Percentiles rank a stretch among this genome's conserved stretches.
Evolutionary conservation across 1,284 basidiomycete species (phyloP).

Genomic region (Marasmius fiardii): DNA sequence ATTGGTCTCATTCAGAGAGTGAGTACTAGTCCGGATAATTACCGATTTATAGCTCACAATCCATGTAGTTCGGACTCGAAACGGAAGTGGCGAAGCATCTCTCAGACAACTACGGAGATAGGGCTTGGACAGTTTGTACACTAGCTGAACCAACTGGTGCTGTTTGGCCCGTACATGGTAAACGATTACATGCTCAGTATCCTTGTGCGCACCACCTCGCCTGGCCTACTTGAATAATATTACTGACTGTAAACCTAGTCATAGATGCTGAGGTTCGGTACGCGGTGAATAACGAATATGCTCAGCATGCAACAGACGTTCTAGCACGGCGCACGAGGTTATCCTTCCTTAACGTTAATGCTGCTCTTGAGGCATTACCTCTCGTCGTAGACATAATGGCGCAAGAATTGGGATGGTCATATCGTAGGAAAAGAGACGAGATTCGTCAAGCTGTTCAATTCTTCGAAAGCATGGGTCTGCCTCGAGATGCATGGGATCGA

Average conservation of each 20-base stretch:
- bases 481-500: slow-evolving; percentile 23
- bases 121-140: slow-evolving; percentile 91
- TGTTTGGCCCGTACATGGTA: slow-evolving; percentile 85
- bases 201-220: slow-evolving; percentile 57
- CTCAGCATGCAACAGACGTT: slow-evolving; percentile 87
- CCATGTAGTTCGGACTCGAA: slow-evolving; percentile 74
- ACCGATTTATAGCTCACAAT: slow-evolving; percentile 6
- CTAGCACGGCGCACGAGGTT: slow-evolving; percentile 89
- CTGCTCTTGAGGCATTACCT: slow-evolving; percentile 83
- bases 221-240: neutral
- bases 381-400: slow-evolving; percentile 91
- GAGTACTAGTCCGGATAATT: slow-evolving; percentile 20
- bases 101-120: slow-evolving; percentile 92
- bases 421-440: slow-evolving; percentile 53
- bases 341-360: slow-evolving; percentile 90
- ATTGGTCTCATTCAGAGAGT: slow-evolving; percentile 92
- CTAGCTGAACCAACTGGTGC: slow-evolving; percentile 78
- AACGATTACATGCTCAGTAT: slow-evolving; percentile 73
- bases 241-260: slow-evolving; percentile 36
- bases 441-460: slow-evolving; percentile 62
- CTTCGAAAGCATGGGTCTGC: slow-evolving; percentile 76
- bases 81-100: slow-evolving; percentile 93
- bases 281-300: slow-evolving; percentile 89
- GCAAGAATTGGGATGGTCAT: slow-evolving; percentile 79
- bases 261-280: slow-evolving; percentile 95